Evolutionary conservation across 176 grass and related monocot genomes (phyloP).

Genomic region (Musa beccarii): DNA sequence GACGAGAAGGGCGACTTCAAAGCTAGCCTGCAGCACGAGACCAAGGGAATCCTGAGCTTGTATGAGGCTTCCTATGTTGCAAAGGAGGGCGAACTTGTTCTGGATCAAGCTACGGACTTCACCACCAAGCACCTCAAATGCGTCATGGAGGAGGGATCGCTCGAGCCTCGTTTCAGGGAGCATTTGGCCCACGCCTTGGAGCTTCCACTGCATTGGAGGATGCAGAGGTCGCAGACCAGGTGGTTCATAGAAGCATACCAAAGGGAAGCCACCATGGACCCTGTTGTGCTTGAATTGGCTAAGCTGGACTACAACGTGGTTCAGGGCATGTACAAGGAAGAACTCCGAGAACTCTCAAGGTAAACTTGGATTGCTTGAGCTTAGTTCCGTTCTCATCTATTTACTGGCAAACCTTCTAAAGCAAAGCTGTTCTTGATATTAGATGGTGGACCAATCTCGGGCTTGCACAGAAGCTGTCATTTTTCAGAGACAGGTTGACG

Average conservation of each 20-base stretch:
- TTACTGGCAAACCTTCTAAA: no score
- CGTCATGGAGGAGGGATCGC: background rate
- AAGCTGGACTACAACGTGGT: slow-evolving; percentile 7
- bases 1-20: background rate
- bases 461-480: slow-evolving; percentile 4
- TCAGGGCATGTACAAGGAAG: slow-evolving; percentile 1
- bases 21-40: background rate
- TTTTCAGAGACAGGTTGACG: slow-evolving; percentile 20
- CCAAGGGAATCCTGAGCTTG: background rate
- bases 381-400: no score
- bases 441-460: slow-evolving; percentile 25
- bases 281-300: slow-evolving; percentile 6
- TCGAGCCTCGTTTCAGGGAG: background rate
- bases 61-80: background rate
- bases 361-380: background rate
- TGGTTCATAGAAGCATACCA: slow-evolving; percentile 11
- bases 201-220: slow-evolving; percentile 8
- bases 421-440: background rate
- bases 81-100: background rate
- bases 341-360: background rate
- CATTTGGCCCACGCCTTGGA: background rate
- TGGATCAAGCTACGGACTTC: background rate
- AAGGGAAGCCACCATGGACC: background rate
- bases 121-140: background rate
- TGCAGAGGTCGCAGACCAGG: background rate